Evolutionary conservation across 2,329 filamentous ascomycete species (phyloP), one percentile per base, ranked within the genome.

Genomic region (Pleomassaria siparia): DNA sequence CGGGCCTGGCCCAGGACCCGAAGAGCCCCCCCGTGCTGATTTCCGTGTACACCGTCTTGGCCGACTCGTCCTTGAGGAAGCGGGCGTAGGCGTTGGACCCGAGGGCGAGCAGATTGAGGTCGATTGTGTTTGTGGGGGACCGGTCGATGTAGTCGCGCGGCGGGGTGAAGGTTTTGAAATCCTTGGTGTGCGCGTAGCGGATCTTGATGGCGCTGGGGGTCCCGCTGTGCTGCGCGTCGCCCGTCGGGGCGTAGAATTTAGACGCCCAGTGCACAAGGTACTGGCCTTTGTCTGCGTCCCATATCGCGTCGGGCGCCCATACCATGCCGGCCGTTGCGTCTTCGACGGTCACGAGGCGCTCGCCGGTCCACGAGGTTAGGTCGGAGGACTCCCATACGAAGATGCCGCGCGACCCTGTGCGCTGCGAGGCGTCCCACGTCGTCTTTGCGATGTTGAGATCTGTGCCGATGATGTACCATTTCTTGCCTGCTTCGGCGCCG

Each of bases 231-330:
- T 61, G 47, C 0, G 74, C 57, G 47, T 83, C 80, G 4, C 71
- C 73, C 2, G 73, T 53, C 1, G 72, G 55, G n/a, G n/a, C n/a
- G 49, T 82, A 82, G 44, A 69, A 66, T 12, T 74, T 70, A 6
- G 72, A 72, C 0, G 78, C 67, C 78, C 77, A 80, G 60, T 77
- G 76, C 37, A 80, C 71, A 15, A 75, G 72, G 59, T 76, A 80
- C 35, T 74, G 69, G 13, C 61, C 56, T 56, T 75, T 74, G 1
- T 66, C 62, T 0, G 71, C 65, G 52, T 82, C 78, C 74, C 75
- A 82, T 43, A 82, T 75, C 0, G 79, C 79, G 42, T 78, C 76
- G 0, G 80, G 80, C 0, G 80, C 80, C 80, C 80, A 83, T 0
- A 81, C 78, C 80, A 82, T 82, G 3, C 80, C 80, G 0, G 78